Percentiles rank a stretch among this genome's conserved stretches.
These are phyloP conservation scores for Aspergillus sp. DNA, from an alignment of 2,329 filamentous ascomycete species.

Conservation along the genomic window DNA sequence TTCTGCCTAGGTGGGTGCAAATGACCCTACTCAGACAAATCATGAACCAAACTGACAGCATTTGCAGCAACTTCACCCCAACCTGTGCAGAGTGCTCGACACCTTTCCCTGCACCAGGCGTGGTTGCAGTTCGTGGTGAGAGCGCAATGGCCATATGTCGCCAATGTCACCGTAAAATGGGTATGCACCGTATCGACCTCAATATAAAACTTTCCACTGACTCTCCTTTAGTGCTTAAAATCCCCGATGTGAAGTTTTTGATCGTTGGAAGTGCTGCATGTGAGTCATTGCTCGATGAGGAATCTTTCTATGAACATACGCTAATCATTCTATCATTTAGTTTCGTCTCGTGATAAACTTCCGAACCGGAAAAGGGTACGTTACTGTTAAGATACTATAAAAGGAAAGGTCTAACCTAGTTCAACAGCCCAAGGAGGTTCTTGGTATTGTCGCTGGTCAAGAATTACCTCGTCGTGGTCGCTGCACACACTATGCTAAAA, in stretches of 20 bases:
- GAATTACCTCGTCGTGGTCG: conserved; percentile 50
- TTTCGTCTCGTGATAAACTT: conserved; percentile 21
- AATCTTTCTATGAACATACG: neutral
- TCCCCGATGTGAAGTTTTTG: conserved; percentile 74
- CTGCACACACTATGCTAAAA: conserved; percentile 52
- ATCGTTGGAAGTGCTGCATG: conserved; percentile 58
- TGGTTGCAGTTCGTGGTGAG: conserved; percentile 70
- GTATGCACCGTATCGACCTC: conserved; percentile 26
- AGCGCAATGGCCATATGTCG: conserved; percentile 70
- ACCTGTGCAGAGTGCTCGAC: conserved; percentile 75
- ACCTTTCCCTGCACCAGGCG: conserved; percentile 54
- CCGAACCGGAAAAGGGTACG: conserved; percentile 34
- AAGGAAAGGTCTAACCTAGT: neutral
- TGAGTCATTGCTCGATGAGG: conserved; percentile 18
- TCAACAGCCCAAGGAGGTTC: conserved; percentile 42
- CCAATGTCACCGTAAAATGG: conserved; percentile 74
- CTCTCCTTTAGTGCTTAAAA: conserved; percentile 56
- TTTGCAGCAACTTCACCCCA: conserved; percentile 65
- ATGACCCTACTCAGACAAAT: neutral
- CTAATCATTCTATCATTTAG: conserved; percentile 11
- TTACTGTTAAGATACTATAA: neutral
- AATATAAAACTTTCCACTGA: neutral
- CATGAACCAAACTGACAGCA: conserved; percentile 1
- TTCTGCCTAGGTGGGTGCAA: conserved; percentile 60
- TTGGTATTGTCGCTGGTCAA: conserved; percentile 52